Evolutionary conservation across 495 filamentous ascomycete genomes (phyloP).

Genomic region (Podospora sp.): DNA sequence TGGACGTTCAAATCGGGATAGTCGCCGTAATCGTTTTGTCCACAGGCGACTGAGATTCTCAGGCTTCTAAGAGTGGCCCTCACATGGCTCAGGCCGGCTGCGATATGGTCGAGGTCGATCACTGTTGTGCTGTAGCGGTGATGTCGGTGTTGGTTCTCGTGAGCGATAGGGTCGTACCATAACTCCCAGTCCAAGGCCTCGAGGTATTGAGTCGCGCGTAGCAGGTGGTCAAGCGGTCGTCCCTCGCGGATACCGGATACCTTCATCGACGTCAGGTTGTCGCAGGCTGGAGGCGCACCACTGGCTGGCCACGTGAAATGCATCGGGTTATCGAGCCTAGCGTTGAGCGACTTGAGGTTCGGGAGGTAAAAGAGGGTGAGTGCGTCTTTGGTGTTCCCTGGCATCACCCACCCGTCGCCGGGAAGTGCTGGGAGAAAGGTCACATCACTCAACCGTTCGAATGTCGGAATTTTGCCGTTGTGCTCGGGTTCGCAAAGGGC

Average conservation of each 20-base stretch:
- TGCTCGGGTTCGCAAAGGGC: constrained; percentile 2
- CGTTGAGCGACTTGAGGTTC: background rate
- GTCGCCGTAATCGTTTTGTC: background rate
- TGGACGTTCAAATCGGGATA: background rate
- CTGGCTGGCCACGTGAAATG: background rate
- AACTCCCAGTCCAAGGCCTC: background rate
- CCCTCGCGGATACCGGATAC: background rate
- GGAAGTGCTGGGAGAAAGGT: background rate
- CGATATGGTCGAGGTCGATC: background rate
- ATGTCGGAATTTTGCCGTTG: background rate
- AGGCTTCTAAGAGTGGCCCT: background rate
- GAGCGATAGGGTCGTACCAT: background rate
- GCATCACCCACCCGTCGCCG: background rate
- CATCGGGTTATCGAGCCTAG: background rate
- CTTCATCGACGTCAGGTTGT: constrained; percentile 1
- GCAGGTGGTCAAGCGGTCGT: background rate
- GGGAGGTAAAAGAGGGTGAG: background rate
- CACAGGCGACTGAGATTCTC: background rate
- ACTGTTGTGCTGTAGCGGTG: background rate
- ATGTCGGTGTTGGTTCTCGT: background rate
- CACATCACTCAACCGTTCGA: background rate
- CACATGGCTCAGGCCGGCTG: background rate
- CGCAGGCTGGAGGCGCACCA: background rate
- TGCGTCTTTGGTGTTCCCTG: constrained; percentile 1
- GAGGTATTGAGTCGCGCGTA: background rate